Conservation (phyloP, 2,329 filamentous ascomycete genomes). For the Aureobasidium musti region DNA sequence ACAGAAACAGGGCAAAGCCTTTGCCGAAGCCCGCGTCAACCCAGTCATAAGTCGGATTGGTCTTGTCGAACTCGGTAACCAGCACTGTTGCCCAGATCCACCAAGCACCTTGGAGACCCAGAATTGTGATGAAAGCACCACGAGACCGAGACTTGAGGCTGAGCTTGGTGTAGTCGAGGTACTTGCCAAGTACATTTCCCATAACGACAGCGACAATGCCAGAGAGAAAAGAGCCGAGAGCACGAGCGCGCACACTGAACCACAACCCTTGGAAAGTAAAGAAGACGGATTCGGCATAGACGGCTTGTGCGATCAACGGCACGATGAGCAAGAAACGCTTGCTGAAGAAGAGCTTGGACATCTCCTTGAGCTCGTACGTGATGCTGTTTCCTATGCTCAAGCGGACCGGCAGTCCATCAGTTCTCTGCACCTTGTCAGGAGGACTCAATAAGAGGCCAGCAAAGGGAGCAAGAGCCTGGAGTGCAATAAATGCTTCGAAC, state of each 20-base stretch:
- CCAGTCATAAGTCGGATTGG: slow-evolving; percentile 68
- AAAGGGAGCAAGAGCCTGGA: slow-evolving; percentile 67
- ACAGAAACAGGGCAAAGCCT: slow-evolving; percentile 67
- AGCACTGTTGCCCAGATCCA: slow-evolving; percentile 72
- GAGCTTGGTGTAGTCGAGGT: slow-evolving; percentile 61
- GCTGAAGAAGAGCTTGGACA: slow-evolving; percentile 60
- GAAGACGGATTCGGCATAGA: slow-evolving; percentile 71
- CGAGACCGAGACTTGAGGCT: slow-evolving; percentile 58
- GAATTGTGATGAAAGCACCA: slow-evolving; percentile 56
- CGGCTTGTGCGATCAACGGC: slow-evolving; percentile 68
- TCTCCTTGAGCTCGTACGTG: slow-evolving; percentile 62
- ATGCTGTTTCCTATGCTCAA: slow-evolving; percentile 60
- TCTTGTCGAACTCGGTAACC: slow-evolving; percentile 60
- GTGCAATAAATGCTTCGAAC: slow-evolving; percentile 68
- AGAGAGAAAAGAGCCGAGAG: slow-evolving; percentile 69
- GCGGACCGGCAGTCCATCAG: slow-evolving; percentile 64
- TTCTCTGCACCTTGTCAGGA: slow-evolving; percentile 64
- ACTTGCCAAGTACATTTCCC: slow-evolving; percentile 67
- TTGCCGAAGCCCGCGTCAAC: slow-evolving; percentile 62
- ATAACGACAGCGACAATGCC: slow-evolving; percentile 66
- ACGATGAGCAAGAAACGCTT: slow-evolving; percentile 65
- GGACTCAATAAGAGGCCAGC: slow-evolving; percentile 63
- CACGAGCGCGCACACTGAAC: slow-evolving; percentile 69
- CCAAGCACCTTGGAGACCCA: slow-evolving; percentile 65
- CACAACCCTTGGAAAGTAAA: slow-evolving; percentile 64